These are phyloP conservation scores for Babesia bovis DNA, from an alignment of 169 alveolate species.

Conservation along the genomic window DNA sequence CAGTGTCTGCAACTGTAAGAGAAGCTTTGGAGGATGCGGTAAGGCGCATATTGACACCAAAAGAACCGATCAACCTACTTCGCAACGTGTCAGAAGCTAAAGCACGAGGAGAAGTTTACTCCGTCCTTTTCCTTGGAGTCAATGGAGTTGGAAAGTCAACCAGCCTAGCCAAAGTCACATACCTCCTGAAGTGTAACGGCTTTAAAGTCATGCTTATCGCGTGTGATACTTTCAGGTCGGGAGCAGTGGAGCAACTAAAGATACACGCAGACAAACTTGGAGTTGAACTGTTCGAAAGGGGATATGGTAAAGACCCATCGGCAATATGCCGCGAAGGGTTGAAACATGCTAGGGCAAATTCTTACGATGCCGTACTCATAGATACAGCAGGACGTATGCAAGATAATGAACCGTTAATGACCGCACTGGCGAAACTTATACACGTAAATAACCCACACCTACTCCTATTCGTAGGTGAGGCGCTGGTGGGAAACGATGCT, in stretches of 20 bases:
- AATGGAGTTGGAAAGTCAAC: slow-evolving; percentile 99
- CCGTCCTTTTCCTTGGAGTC: slow-evolving; percentile 94
- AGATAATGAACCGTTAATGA: slow-evolving; percentile 99
- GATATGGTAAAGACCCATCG: slow-evolving; percentile 99
- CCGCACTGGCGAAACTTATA: slow-evolving; percentile 94
- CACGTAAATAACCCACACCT: slow-evolving; percentile 96
- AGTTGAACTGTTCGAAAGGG: slow-evolving; percentile 95
- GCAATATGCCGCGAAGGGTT: slow-evolving; percentile 94
- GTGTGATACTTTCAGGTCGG: slow-evolving; percentile 99
- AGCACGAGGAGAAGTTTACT: slow-evolving; percentile 88
- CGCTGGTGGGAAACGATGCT: slow-evolving; percentile 99
- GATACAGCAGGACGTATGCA: slow-evolving; percentile 99
- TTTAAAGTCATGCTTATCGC: slow-evolving; percentile 96
- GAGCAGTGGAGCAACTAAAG: slow-evolving; percentile 99
- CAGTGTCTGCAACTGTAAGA: slow-evolving; percentile 57
- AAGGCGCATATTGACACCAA: slow-evolving; percentile 54
- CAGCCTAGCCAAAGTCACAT: slow-evolving; percentile 96
- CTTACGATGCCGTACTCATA: slow-evolving; percentile 94
- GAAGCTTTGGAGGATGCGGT: slow-evolving; percentile 57
- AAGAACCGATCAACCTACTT: slow-evolving; percentile 60
- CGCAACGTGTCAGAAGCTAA: slow-evolving; percentile 80
- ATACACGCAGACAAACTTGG: slow-evolving; percentile 94
- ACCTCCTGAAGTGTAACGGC: slow-evolving; percentile 92
- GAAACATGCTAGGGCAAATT: slow-evolving; percentile 87
- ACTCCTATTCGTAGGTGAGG: slow-evolving; percentile 99